Base-by-base conservation (phyloP, 2,329 filamentous ascomycete genomes). In the Fusarium duplospermum region DNA sequence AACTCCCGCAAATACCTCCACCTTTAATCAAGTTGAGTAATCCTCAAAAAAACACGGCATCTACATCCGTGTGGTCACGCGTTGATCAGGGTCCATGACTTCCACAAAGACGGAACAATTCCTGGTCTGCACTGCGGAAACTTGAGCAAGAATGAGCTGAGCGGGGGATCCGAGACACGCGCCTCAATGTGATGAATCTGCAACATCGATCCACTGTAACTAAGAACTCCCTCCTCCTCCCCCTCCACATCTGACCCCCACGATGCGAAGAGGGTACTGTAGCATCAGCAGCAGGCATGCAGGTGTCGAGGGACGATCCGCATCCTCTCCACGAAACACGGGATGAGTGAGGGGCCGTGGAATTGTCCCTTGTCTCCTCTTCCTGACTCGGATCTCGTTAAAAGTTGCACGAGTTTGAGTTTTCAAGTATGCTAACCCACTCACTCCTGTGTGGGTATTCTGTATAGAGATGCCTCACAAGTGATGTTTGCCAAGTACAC, bases 71-170 rank as follows among this genome's bases (percentile, higher is more conserved):
- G 4, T 20, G 20, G 4, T 9, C 11, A 36, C 42, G 47, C 22
- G 40, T 24, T 16, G 42, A 68, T 64, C 52, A 36, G 64, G 58
- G 42, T 60, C 52, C 58, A 38, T 45, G 11, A 24, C 20, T n/a
- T 11, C 6, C 27, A 7, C 24, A 8, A 52, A 14, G 18, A 29
- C 47, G 47, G 7, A n/a, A 59, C 18, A 20, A 47, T 18, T 27
- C 11, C 22, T 16, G 22, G 50, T 45, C 9, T 18, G 6, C 6
- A 31, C 36, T 27, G 10, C n/a, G 42, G 52, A 59, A 36, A 16
- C 16, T 18, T n/a, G 36, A 8, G 16, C 45, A 14, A 24, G 20
- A 45, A 45, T 64, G 29, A 52, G 16, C 56, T 40, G 52, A 57
- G 52, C 24, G 57, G 50, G 61, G 50, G 54, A 27, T 22, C 22